Percentiles rank a stretch among this genome's conserved stretches.
phyloP scores from a whole-genome alignment of 2,329 filamentous ascomycete species.

The Aspergillus uvarum region DNA sequence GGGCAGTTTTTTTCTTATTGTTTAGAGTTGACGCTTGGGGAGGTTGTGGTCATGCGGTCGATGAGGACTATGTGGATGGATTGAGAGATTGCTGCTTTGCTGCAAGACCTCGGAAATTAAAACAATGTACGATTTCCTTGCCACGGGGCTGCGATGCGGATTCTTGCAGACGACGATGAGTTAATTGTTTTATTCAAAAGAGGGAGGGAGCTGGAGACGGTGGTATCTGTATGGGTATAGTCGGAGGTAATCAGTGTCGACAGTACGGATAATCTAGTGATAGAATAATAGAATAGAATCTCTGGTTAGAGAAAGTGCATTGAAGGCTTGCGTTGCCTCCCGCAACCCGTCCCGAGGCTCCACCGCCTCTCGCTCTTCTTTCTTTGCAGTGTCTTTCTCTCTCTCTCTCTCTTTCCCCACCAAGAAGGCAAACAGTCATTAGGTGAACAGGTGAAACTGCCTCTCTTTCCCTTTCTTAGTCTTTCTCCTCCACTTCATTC shows the following conservation, averaged over 20 bases:
- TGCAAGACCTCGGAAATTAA: constrained; percentile 1
- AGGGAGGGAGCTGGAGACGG: background rate
- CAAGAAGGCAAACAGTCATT: background rate
- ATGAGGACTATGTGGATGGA: background rate
- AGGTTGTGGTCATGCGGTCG: constrained; percentile 5
- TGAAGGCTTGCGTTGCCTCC: constrained; percentile 33
- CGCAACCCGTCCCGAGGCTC: constrained; percentile 32
- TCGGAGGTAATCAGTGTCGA: too few species aligned
- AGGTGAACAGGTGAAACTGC: background rate
- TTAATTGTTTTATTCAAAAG: background rate
- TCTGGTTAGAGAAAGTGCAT: constrained; percentile 4
- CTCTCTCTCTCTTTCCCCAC: constrained; percentile 8
- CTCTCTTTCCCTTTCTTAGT: constrained; percentile 2
- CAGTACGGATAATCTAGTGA: too few species aligned
- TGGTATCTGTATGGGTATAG: background rate
- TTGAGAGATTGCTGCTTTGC: background rate
- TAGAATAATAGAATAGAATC: too few species aligned
- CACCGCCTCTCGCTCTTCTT: constrained; percentile 33
- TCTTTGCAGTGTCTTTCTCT: constrained; percentile 12
- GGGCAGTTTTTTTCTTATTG: background rate
- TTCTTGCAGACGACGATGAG: too few species aligned
- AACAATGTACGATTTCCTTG: background rate
- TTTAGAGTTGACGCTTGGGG: constrained; percentile 5
- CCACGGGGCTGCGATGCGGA: too few species aligned
- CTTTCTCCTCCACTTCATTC: constrained; percentile 10